These are phyloP conservation scores for Flaveria linearis DNA, from an alignment of 129 eudicot genomes.

Conservation along the genomic window DNA sequence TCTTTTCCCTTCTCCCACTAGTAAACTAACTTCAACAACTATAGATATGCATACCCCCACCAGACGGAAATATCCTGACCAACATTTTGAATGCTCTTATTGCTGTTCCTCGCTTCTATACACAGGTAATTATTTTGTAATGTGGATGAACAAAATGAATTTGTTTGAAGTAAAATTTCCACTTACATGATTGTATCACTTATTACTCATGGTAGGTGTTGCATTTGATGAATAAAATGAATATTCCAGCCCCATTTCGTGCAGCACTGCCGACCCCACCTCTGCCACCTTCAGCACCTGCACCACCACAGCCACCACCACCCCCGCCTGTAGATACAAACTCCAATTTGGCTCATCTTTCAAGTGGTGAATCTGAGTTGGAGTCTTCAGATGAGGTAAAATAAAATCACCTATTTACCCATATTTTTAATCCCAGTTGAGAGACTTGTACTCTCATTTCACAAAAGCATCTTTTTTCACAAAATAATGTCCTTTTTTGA, in stretches of 20 bases:
- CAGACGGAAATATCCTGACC: slow-evolving; percentile 88
- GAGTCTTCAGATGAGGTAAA: slow-evolving; percentile 96
- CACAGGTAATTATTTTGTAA: slow-evolving; percentile 56
- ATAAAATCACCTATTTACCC: neutral
- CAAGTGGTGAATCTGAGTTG: slow-evolving; percentile 94
- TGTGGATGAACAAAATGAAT: neutral
- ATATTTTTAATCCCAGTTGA: neutral
- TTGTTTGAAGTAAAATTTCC: neutral
- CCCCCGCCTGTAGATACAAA: slow-evolving; percentile 52
- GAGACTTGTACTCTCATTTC: neutral
- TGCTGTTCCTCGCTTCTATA: slow-evolving; percentile 98
- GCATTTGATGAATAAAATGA: slow-evolving; percentile 99
- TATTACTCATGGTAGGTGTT: slow-evolving; percentile 52
- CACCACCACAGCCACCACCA: slow-evolving; percentile 59
- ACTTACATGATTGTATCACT: neutral
- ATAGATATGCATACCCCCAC: slow-evolving; percentile 91
- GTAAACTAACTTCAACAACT: slow-evolving; percentile 20
- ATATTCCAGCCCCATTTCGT: slow-evolving; percentile 98
- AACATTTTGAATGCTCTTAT: slow-evolving; percentile 94
- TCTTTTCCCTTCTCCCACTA: neutral
- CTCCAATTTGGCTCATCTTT: slow-evolving; percentile 45
- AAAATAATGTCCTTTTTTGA: neutral
- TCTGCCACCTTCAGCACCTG: slow-evolving; percentile 68
- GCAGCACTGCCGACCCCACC: slow-evolving; percentile 98
- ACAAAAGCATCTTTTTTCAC: neutral